Evolutionary conservation across 2,329 filamentous ascomycete species (phyloP).

Genomic region (Chrysoporthe austroafricana): DNA sequence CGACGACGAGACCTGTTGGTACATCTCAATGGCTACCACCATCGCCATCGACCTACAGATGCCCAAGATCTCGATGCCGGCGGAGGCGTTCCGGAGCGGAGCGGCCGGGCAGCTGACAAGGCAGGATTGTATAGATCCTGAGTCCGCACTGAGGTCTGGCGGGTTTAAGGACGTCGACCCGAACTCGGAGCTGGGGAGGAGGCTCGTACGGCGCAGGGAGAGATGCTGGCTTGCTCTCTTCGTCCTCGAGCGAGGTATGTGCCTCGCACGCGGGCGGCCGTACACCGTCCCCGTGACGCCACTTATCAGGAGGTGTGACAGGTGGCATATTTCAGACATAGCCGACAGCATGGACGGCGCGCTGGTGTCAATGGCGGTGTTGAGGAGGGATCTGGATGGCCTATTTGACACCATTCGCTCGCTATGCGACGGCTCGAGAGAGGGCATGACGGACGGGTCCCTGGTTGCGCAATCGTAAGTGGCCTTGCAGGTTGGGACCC

Average conservation of each 20-base stretch:
- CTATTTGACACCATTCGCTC: constrained; percentile 61
- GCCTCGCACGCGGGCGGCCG: constrained; percentile 68
- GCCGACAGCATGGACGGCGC: constrained; percentile 71
- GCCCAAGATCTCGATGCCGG: constrained; percentile 69
- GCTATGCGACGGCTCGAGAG: constrained; percentile 62
- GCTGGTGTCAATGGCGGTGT: constrained; percentile 71
- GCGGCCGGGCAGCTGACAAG: constrained; percentile 56
- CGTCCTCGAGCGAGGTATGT: constrained; percentile 74
- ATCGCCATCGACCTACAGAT: constrained; percentile 71
- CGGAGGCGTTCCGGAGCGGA: constrained; percentile 49
- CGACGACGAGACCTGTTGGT: constrained; percentile 74
- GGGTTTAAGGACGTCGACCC: constrained; percentile 68
- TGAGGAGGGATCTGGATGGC: constrained; percentile 66
- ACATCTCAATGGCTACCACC: constrained; percentile 70
- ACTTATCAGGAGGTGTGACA: constrained; percentile 68
- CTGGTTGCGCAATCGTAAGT: constrained; percentile 57
- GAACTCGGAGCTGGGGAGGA: constrained; percentile 60
- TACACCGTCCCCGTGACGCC: constrained; percentile 71
- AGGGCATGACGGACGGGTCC: constrained; percentile 52
- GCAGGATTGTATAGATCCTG: constrained; percentile 71
- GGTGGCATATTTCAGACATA: constrained; percentile 67
- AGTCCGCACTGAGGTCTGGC: constrained; percentile 67
- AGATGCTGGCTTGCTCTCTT: constrained; percentile 73
- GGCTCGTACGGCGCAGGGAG: constrained; percentile 67
- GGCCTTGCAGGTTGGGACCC: not conserved